Conservation (phyloP, 805 yeast genomes). For the Suhomyces xylopsoci region DNA sequence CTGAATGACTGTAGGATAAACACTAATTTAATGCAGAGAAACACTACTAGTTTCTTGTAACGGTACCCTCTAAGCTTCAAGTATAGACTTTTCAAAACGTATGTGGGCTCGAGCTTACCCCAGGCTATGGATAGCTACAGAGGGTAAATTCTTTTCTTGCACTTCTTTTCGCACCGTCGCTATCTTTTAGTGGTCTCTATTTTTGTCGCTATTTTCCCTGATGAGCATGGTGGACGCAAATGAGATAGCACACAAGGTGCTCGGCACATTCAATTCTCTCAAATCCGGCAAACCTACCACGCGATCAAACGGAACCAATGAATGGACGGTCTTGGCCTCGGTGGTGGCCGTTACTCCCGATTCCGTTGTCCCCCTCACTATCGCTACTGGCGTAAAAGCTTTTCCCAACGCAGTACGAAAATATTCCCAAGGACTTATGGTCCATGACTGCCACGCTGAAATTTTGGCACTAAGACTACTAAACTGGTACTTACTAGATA, state of each 20-base stretch:
- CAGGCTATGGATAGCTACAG: too few relatives aligned
- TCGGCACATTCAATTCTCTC: conserved; percentile 25
- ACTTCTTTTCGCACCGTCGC: too few relatives aligned
- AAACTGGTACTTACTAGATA: conserved; percentile 56
- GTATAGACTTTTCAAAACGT: too few relatives aligned
- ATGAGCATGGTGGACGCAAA: background rate
- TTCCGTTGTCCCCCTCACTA: conserved; percentile 36
- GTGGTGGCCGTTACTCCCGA: conserved; percentile 45
- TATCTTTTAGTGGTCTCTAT: too few relatives aligned
- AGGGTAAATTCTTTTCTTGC: too few relatives aligned
- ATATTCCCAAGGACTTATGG: conserved; percentile 52
- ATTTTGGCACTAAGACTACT: conserved; percentile 68
- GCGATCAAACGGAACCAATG: conserved; percentile 62
- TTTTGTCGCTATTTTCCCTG: background rate
- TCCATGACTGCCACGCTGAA: conserved; percentile 94
- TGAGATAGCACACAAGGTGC: conserved; percentile 11
- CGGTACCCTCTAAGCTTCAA: too few relatives aligned
- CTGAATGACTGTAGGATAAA: too few relatives aligned
- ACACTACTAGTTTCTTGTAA: too few relatives aligned
- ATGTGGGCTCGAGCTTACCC: too few relatives aligned
- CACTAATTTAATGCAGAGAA: too few relatives aligned
- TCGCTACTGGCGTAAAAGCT: conserved; percentile 84
- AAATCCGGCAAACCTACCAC: conserved; percentile 55
- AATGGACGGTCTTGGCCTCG: conserved; percentile 85
- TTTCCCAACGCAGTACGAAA: conserved; percentile 51